Base-by-base conservation (phyloP, 768 basidiomycete species). In the Tricholoma matsutake region DNA sequence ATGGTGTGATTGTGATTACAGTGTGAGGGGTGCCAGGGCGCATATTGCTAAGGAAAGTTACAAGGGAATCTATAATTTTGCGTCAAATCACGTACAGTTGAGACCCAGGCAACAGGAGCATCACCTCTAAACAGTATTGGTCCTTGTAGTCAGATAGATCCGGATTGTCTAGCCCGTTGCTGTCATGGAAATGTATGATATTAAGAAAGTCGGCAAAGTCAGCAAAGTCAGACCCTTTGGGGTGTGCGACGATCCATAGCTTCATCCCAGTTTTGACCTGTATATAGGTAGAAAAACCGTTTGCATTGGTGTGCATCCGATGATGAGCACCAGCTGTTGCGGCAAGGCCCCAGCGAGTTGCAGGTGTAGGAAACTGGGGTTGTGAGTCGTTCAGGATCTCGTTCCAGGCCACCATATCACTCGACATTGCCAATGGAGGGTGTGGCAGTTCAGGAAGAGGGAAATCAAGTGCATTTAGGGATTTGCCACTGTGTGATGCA, bases 171-270 rank as follows among this genome's bases (percentile, higher is more conserved):
- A n/a, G n/a, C n/a, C 51, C 22, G 4, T 52, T 16, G 3, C 9
- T 28, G 25, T 52, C 31, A 25, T 32, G 31, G n/a, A 25, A 11
- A 13, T 32, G 3, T 28, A 11, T 8, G 1, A 54, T 32, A 5
- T 18, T 13, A 3, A 54, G n/a, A 10, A 29, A 7, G 22, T 54
- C 7, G 7, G n/a, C 34, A 18, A 54, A 31, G 13, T 10, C 6
- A 5, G 52, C 8, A 13, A 54, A 54, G 22, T 41, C 31, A 41
- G 14, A 18, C 39, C 39, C 39, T 29, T 52, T 53, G 3, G 62
- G 61, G 6, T 18, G 49, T n/a, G 22, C 47, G 11, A 63, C 56
- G 13, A 57, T 35, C 62, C 56, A 57, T 3, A 54, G 14, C n/a
- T 60, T 63, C 3, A 20, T 25, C 18, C 59, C 56, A n/a, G 59